These are phyloP conservation scores for Aspergillus pseudoviridinutans DNA, from an alignment of 2,329 filamentous ascomycete genomes.

Conservation along the genomic window DNA sequence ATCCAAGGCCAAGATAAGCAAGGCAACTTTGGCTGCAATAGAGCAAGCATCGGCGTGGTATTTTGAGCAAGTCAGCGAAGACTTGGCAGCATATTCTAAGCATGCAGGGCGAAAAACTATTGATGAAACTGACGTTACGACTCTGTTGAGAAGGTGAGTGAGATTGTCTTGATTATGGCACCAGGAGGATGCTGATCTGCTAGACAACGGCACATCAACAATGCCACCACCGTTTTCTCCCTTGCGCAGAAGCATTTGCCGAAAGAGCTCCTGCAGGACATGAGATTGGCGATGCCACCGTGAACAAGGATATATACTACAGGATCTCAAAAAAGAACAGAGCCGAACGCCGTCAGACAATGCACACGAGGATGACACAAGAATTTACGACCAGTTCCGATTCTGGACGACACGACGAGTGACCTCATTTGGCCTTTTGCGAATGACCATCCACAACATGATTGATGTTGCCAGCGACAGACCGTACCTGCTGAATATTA, in stretches of 20 bases:
- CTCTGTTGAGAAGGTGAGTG: conserved; percentile 76
- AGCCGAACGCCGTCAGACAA: conserved; percentile 38
- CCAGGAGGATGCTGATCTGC: conserved; percentile 29
- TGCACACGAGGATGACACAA: conserved; percentile 5
- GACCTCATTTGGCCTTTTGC: conserved; percentile 73
- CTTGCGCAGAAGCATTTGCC: conserved; percentile 80
- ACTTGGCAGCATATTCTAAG: conserved; percentile 72
- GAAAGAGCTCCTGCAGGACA: conserved; percentile 74
- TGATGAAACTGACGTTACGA: conserved; percentile 76
- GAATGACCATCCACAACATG: conserved; percentile 95
- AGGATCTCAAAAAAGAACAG: conserved; percentile 15
- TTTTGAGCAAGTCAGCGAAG: conserved; percentile 81
- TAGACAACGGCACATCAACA: conserved; percentile 73
- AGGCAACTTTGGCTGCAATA: conserved; percentile 70
- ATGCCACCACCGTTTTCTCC: conserved; percentile 72
- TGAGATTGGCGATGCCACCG: conserved; percentile 49
- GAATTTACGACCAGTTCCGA: conserved; percentile 60
- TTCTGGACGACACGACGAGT: conserved; percentile 71
- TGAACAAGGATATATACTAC: conserved; percentile 19
- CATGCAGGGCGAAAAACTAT: conserved; percentile 82
- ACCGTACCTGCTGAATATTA: conserved; percentile 65
- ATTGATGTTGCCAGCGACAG: conserved; percentile 79
- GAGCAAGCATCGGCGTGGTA: conserved; percentile 85
- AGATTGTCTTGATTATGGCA: neutral
- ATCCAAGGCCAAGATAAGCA: conserved; percentile 64